Evolutionary conservation across 225 moss, liverwort and hornwort genomes (phyloP), one percentile per base, ranked within the genome.

Genomic region (Ulota crispa): DNA sequence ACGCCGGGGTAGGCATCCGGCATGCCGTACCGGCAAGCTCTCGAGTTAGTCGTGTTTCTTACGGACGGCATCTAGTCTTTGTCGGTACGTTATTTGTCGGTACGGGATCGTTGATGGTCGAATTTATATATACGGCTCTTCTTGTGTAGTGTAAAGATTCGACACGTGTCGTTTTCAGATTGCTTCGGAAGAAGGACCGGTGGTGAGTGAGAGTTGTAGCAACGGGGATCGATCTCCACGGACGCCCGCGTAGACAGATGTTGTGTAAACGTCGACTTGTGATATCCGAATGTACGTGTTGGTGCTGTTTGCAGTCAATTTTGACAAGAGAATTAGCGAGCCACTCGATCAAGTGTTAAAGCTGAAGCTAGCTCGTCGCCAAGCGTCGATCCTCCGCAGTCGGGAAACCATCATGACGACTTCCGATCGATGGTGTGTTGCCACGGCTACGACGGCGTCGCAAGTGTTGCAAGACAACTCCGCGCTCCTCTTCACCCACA

Each of bases 391-490:
- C 18, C 69, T 62, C 15, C 62, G 75, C 70, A 70, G 52, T 21
- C 54, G 9, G 7, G 77, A 72, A 66, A 54, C 43, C 21, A 75
- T 63, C 74, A 43, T 14, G 45, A 45, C 14, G 45, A 45, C 45
- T 47, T n/a, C 21, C 11, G 47, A 62, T 20, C 61, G 42, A 14
- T 63, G 55, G 55, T 6, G 15, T 65, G 52, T 24, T 6, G 23
- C 31, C 14, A 42, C 34, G 34, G 34, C 4, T 32, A 72, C 66
- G 5, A 60, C 66, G 3, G 77, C 81, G 1, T 80, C 80, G 12
- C 59, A 61, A 72, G 84, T 55, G 21, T 60, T 86, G 75, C 59
- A 53, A 45, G 76, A 86, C 20, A 79, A 78, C 20, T 53, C 78
- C 11, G 43, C 15, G 41, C 54, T 67, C 1, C 61, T 84, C 0